Base-by-base conservation (phyloP, 2,329 filamentous ascomycete species). In the Diaporthe eres region DNA sequence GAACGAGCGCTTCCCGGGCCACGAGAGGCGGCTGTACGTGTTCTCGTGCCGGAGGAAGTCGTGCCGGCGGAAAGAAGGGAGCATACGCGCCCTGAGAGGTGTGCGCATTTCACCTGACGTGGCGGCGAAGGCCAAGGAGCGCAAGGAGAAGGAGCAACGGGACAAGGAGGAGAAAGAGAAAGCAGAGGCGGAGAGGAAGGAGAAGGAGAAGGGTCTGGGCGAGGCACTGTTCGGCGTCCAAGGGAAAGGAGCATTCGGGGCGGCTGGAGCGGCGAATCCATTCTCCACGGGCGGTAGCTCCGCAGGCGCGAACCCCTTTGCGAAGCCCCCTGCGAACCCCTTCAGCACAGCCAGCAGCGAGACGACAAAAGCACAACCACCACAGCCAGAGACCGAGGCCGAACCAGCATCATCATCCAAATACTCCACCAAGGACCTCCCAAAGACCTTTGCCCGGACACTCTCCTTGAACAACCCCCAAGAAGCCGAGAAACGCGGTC, bases 21-120 rank as follows among this genome's bases (percentile, higher is more conserved):
- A 98, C 84, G 95, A 98, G 81, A 90, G 97, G 79, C 91, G 96
- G 77, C 83, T 99, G 25, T 98, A 98, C 81, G 88, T 99, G 17
- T 95, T 98, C 83, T 91, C 91, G 25, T 99, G 97, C 84, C 90
- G 92, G 76, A 90, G 91, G 78, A 94, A 94, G 83, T 87, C 91
- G 15, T 99, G 97, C 82, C 91, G 94, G 80, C 90, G 96, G 78
- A 96, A 95, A 81, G 90, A 93, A 28, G 97, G 97, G 1, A 96
- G 94, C 82, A 89, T 98, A 75, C 90, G 96, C 39, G 94, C 90
- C 0, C 82, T 98, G 55, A 88, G 96, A 76, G 94, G 92, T 4
- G 88, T 94, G 25, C 90, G 92, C 39, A 84, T 92, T 28, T 87
- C 87, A 79, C 83, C 84, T 39, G 85, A 87, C 25, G 85, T 85